Percentiles rank a stretch among this genome's conserved stretches.
Evolutionary conservation across 1,284 basidiomycete genomes (phyloP).

Genomic region (Coniferiporia weirii): DNA sequence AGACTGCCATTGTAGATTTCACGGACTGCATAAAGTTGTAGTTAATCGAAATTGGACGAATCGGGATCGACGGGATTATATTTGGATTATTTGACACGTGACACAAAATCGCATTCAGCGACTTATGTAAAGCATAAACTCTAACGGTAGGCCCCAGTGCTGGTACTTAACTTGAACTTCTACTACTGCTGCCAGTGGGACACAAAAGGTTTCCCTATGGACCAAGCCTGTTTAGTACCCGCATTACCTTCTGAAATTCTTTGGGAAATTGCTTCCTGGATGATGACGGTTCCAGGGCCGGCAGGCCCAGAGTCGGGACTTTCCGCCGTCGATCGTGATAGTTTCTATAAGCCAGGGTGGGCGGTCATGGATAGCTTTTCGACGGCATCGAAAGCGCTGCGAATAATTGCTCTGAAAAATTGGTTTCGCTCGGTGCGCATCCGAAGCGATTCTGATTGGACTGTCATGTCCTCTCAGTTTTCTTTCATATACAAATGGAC

Average conservation of each 20-base stretch:
- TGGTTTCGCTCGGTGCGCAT: conserved; percentile 1
- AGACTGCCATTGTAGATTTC: too few species aligned
- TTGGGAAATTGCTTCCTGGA: neutral
- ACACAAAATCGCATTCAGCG: too few species aligned
- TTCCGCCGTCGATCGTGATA: neutral
- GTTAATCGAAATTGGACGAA: too few species aligned
- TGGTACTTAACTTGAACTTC: too few species aligned
- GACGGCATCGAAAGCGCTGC: neutral
- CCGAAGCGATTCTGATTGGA: neutral
- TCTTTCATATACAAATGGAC: neutral
- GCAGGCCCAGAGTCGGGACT: neutral
- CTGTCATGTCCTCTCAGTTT: neutral
- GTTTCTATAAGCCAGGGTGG: conserved; percentile 1
- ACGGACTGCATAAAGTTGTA: too few species aligned
- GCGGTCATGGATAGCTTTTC: neutral
- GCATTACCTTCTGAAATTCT: neutral
- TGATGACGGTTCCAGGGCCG: neutral
- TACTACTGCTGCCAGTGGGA: neutral
- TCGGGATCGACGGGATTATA: too few species aligned
- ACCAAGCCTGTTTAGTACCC: neutral
- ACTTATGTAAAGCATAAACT: too few species aligned
- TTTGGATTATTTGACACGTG: too few species aligned
- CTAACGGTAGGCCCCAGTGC: too few species aligned
- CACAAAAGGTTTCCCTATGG: neutral
- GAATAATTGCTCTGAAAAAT: neutral